These are phyloP conservation scores for Aspergillus indologenus DNA, from an alignment of 495 filamentous ascomycete species.

Conservation along the genomic window DNA sequence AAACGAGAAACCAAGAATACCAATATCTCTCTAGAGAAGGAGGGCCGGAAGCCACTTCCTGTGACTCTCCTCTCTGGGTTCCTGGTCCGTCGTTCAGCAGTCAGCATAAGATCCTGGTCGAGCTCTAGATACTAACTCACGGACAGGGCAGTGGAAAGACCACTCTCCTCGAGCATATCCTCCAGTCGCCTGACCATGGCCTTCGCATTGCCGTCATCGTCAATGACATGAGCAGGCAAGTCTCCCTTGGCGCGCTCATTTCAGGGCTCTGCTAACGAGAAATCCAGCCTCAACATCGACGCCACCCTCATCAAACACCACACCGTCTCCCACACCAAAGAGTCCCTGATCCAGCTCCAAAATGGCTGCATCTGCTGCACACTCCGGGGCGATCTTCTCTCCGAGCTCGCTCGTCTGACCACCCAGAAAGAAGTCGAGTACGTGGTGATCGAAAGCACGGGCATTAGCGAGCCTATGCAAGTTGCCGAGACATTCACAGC, in stretches of 20 bases:
- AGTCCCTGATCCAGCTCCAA: slow-evolving; percentile 58
- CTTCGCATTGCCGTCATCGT: slow-evolving; percentile 55
- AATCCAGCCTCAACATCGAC: slow-evolving; percentile 53
- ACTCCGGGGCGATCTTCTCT: slow-evolving; percentile 53
- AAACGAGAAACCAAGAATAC: background rate
- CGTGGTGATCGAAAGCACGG: slow-evolving; percentile 58
- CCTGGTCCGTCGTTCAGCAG: slow-evolving; percentile 26
- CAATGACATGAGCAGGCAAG: slow-evolving; percentile 54
- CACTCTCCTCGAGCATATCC: slow-evolving; percentile 54
- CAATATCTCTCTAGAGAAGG: slow-evolving; percentile 1
- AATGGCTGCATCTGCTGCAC: slow-evolving; percentile 65
- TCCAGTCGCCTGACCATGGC: slow-evolving; percentile 51
- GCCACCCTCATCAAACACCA: slow-evolving; percentile 52
- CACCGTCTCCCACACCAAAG: slow-evolving; percentile 48
- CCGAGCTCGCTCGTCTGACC: slow-evolving; percentile 51
- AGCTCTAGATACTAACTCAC: background rate
- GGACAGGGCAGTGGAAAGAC: slow-evolving; percentile 54
- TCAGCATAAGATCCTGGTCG: background rate
- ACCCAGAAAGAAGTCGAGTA: slow-evolving; percentile 51
- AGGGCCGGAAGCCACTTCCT: slow-evolving; percentile 32
- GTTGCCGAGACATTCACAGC: slow-evolving; percentile 59
- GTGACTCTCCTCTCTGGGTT: slow-evolving; percentile 50
- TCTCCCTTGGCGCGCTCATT: slow-evolving; percentile 4
- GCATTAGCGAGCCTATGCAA: slow-evolving; percentile 62
- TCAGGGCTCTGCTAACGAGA: slow-evolving; percentile 3